Percentiles rank a stretch among this genome's conserved stretches.
These are phyloP conservation scores for Salvia rosmarinus DNA, from an alignment of 257 asterid genomes.

Conservation along the genomic window DNA sequence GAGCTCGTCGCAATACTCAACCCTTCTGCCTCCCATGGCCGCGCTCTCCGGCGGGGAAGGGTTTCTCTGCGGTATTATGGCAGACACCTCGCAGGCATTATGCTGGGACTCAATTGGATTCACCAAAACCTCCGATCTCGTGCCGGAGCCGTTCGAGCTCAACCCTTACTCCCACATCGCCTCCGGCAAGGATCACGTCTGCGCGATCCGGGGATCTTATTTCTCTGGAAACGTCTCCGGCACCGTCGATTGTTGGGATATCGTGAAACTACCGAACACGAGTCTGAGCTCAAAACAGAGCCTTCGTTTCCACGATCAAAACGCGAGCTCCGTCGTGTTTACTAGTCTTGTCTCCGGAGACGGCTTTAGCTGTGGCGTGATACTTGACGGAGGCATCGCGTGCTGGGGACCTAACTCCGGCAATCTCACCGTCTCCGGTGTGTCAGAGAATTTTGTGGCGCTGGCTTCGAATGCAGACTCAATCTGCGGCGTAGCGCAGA, in stretches of 20 bases:
- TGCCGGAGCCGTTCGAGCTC: slow-evolving; percentile 49
- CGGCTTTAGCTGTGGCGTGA: slow-evolving; percentile 76
- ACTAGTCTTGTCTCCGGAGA: slow-evolving; percentile 76
- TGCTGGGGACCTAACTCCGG: slow-evolving; percentile 86
- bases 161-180: slow-evolving; percentile 72
- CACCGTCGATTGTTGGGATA: slow-evolving; percentile 86
- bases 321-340: slow-evolving; percentile 43
- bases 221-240: slow-evolving; percentile 63
- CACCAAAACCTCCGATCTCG: slow-evolving; percentile 57
- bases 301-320: slow-evolving; percentile 51
- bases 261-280: slow-evolving; percentile 41
- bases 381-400: slow-evolving; percentile 55
- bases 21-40: slow-evolving; percentile 65
- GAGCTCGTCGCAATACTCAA: slow-evolving; percentile 41
- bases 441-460: slow-evolving; percentile 42
- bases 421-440: slow-evolving; percentile 43
- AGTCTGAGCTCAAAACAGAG: slow-evolving; percentile 52
- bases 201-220: slow-evolving; percentile 79
- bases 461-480: slow-evolving; percentile 66
- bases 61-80: slow-evolving; percentile 77
- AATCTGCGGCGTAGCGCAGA: slow-evolving; percentile 66
- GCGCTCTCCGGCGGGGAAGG: slow-evolving; percentile 86
- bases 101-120: slow-evolving; percentile 69
- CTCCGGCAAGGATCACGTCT: slow-evolving; percentile 79
- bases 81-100: slow-evolving; percentile 69